phyloP scores from a whole-genome alignment of 306 rosid species.

The Hippophae gyantsensis region DNA sequence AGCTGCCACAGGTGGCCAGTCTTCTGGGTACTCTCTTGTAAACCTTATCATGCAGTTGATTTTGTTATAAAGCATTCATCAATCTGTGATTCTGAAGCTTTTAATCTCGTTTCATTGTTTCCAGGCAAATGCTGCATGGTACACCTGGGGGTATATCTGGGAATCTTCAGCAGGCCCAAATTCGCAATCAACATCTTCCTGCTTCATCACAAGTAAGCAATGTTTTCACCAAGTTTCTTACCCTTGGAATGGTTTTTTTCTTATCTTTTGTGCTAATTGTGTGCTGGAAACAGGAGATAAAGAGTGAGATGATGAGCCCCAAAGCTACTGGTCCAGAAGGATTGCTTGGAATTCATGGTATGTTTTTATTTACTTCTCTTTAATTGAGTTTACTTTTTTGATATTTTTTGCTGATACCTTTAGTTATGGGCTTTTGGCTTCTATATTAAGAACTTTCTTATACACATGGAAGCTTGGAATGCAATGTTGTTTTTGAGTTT shows the following conservation, averaged over 20 bases:
- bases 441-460: no score
- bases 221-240: conserved; percentile 7
- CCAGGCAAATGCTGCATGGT: conserved; percentile 46
- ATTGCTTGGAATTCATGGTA: conserved; percentile 38
- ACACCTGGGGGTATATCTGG: conserved; percentile 30
- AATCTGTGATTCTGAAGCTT: conserved; percentile 11
- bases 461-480: no score
- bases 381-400: neutral
- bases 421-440: neutral
- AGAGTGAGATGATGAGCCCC: conserved; percentile 37
- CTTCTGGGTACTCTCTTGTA: conserved; percentile 46
- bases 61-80: conserved; percentile 7
- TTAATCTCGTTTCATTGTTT: conserved; percentile 21
- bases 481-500: neutral
- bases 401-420: neutral
- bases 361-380: conserved; percentile 9
- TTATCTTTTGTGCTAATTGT: conserved; percentile 16
- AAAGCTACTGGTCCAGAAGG: conserved; percentile 34
- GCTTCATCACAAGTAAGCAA: conserved; percentile 35
- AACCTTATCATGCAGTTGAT: neutral
- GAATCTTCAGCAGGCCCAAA: conserved; percentile 36
- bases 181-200: conserved; percentile 43
- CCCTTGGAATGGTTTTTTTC: neutral
- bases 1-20: conserved; percentile 34
- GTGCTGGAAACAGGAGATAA: conserved; percentile 43